phyloP scores from a whole-genome alignment of 352 stramenopile genomes.

The Globisporangium cylindrosporum region DNA sequence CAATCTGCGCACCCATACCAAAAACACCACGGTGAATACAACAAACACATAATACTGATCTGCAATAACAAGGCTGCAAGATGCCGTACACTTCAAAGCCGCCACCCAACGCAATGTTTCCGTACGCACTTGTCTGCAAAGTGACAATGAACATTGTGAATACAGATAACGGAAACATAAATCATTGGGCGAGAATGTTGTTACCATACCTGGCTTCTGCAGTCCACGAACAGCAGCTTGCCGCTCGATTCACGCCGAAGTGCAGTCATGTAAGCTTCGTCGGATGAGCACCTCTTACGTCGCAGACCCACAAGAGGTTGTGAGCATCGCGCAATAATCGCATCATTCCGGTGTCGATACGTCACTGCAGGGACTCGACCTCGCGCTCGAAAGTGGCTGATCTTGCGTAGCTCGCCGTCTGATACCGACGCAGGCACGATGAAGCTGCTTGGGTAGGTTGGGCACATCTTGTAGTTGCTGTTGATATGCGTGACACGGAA shows the following conservation, averaged over 20 bases:
- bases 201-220: constrained; percentile 56
- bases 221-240: constrained; percentile 78
- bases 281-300: constrained; percentile 87
- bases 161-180: background rate
- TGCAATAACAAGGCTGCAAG: background rate
- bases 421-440: constrained; percentile 90
- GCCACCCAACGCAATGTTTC: constrained; percentile 75
- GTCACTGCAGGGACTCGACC: constrained; percentile 91
- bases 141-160: background rate
- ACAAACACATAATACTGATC: background rate
- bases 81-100: constrained; percentile 81
- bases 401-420: constrained; percentile 88
- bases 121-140: constrained; percentile 77
- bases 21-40: constrained; percentile 16
- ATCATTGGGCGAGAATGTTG: background rate
- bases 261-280: constrained; percentile 84
- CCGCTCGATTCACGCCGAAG: constrained; percentile 56
- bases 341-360: constrained; percentile 89
- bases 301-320: constrained; percentile 95
- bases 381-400: constrained; percentile 89
- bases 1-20: constrained; percentile 24
- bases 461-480: constrained; percentile 74
- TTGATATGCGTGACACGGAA: constrained; percentile 73
- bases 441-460: constrained; percentile 81
- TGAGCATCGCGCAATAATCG: constrained; percentile 90